Evolutionary conservation across 139 green algal genomes (phyloP), one percentile per base, ranked within the genome.

Genomic region (Chlamydomonas sp.): DNA sequence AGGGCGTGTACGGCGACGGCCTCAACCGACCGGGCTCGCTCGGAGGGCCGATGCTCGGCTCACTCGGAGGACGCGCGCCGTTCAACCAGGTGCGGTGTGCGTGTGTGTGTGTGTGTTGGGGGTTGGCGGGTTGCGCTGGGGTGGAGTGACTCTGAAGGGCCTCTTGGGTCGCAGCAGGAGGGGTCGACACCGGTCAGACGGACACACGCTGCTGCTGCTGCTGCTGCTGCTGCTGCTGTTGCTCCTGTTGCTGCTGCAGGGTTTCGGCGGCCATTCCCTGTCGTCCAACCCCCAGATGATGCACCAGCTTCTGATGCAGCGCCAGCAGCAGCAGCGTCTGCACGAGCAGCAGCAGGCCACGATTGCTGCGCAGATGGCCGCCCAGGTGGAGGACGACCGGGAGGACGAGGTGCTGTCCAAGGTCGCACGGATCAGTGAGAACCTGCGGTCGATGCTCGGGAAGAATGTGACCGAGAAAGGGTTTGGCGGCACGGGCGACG

Each of bases 361-460:
- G 5, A n/a, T n/a, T n/a, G 43, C 35, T 30, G 36, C 54, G 26
- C 35, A 58, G 62, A 8, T 33, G 62, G 10, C 30, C 13, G 34
- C 39, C 1, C 28, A 67, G 63, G 72, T 1, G 48, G 79, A 10
- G 73, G 61, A 50, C 20, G 48, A 30, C 43, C 62, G 22, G 48
- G 48, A 35, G n/a, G 30, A 63, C 16, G 58, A 63, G 60, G 63
- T 75, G 47, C 58, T 64, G 37, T 10, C n/a, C 24, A 37, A 63
- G 60, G 60, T 73, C 48, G 58, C 73, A 54, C 57, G 66, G 48
- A 71, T 76, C n/a, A 58, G n/a, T 48, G 61, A 70, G 48, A 65
- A 65, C 61, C 61, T 76, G 16, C 33, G 48, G 10, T 58, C 61
- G 48, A 66, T 67, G 70, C 62, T 76, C 33, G 70, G 70, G 8